These are phyloP conservation scores for Candida sonorensis DNA, from an alignment of 805 yeast species.

Conservation along the genomic window DNA sequence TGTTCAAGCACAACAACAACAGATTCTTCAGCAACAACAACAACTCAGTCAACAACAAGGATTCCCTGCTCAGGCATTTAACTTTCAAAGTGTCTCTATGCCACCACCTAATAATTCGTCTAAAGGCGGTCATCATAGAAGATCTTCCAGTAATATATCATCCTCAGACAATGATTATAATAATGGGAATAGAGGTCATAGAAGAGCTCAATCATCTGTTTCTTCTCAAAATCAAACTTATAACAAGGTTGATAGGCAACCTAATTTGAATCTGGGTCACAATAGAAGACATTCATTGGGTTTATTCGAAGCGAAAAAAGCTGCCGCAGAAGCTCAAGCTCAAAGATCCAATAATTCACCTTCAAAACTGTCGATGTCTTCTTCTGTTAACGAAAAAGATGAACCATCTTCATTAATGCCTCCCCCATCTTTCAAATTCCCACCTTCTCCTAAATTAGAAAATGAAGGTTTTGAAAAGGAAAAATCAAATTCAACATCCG, in stretches of 20 bases:
- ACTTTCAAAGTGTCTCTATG: slow-evolving; percentile 17
- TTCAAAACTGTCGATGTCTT: slow-evolving; percentile 18
- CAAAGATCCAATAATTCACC: slow-evolving; percentile 45
- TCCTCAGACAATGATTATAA: slow-evolving; percentile 8
- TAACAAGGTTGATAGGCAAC: slow-evolving; percentile 18
- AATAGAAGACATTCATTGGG: slow-evolving; percentile 89
- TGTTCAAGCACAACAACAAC: slow-evolving; percentile 91
- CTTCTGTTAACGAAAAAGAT: slow-evolving; percentile 5
- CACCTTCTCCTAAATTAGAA: slow-evolving; percentile 29
- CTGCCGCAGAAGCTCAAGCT: slow-evolving; percentile 88
- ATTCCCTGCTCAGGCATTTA: no score
- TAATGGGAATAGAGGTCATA: slow-evolving; percentile 28
- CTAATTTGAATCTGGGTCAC: slow-evolving; percentile 53
- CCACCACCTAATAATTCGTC: slow-evolving; percentile 24
- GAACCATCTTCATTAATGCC: slow-evolving; percentile 5
- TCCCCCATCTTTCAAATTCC: slow-evolving; percentile 48
- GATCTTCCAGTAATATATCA: slow-evolving; percentile 21
- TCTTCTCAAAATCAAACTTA: slow-evolving; percentile 16
- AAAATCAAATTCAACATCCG: slow-evolving; percentile 15
- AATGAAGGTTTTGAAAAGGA: slow-evolving; percentile 7
- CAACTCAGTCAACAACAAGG: slow-evolving; percentile 28
- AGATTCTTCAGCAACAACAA: slow-evolving; percentile 67
- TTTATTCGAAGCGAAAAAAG: slow-evolving; percentile 85
- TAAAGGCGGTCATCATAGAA: slow-evolving; percentile 26
- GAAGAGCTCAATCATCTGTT: slow-evolving; percentile 39